These are phyloP conservation scores for Verticillium klebahnii DNA, from an alignment of 2,329 filamentous ascomycete species.

Conservation along the genomic window DNA sequence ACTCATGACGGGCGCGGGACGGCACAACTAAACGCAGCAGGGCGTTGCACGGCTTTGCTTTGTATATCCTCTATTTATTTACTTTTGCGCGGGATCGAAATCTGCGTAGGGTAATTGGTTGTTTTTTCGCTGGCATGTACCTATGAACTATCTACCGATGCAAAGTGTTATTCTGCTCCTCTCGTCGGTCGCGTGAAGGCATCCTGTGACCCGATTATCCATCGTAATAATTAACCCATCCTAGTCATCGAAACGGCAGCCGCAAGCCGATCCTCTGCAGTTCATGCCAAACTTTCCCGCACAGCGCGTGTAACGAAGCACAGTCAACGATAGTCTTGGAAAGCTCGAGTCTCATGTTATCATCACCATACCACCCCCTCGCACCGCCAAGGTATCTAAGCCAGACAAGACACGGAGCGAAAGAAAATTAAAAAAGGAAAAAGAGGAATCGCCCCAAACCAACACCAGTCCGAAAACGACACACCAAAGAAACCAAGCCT, in stretches of 20 bases:
- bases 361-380: not conserved
- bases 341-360: not conserved
- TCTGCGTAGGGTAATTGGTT: not conserved
- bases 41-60: conserved; percentile 1
- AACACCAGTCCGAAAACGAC: not conserved
- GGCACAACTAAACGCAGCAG: not conserved
- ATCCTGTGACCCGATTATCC: not conserved
- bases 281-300: not conserved
- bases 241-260: too few species aligned
- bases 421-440: not conserved
- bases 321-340: not conserved
- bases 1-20: not conserved
- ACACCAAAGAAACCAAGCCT: not conserved
- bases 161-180: not conserved
- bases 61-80: not conserved
- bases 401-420: not conserved
- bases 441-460: not conserved
- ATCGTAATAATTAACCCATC: not conserved
- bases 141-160: conserved; percentile 7
- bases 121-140: not conserved
- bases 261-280: not conserved
- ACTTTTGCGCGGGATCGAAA: not conserved
- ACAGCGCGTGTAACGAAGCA: not conserved
- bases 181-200: not conserved
- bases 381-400: conserved; percentile 2